Base-by-base conservation (phyloP, 2,329 filamentous ascomycete genomes). In the Stagonosporopsis tanaceti region DNA sequence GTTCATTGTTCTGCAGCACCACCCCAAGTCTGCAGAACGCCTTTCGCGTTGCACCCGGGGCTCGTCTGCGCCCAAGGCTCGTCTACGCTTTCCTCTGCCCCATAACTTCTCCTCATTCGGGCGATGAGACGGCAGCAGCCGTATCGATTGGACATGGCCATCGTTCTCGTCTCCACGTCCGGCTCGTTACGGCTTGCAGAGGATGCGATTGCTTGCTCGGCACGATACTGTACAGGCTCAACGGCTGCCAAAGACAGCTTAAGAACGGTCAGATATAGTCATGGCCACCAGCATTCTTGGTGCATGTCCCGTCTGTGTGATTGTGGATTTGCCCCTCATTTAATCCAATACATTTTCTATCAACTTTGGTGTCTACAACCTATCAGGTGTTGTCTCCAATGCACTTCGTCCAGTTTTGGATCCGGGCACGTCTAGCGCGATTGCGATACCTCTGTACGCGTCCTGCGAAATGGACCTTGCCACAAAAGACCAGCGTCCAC, bases 141-240 rank as follows among this genome's bases (percentile, higher is more conserved):
- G 32, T 35, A 37, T 39, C 48, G 30, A 47, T 57, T 51, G 47
- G 54, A 57, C 20, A 39, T 39, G 20, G 15, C 54, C 15, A 47
- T 52, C 42, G 48, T 39, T 52, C 39, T 48, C 32, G 39, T 45
- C 25, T 30, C 39, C 48, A 38, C 42, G 32, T 61, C 51, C 47
- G 54, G 24, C 42, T 55, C 59, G 39, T 45, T 62, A 51, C 37
- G 34, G 57, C 39, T 35, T 48, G 22, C 37, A 22, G 27, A 57
- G 32, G 54, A 61, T 60, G 56, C 60, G 50, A 56, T 56, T 53
- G 41, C 53, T 20, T 52, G 40, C 61, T 59, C 59, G 50, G 62
- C 62, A 66, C 56, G 53, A 63, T 47, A 61, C 63, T 60, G 60
- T 47, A 61, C 63, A 61, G 60, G 56, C 57, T 64, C 60, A 62